A percentile compares a stretch with the other conserved stretches of the same genome.
Evolutionary conservation across 352 stramenopile species (phyloP).

Genomic region (Phytophthora syringae): DNA sequence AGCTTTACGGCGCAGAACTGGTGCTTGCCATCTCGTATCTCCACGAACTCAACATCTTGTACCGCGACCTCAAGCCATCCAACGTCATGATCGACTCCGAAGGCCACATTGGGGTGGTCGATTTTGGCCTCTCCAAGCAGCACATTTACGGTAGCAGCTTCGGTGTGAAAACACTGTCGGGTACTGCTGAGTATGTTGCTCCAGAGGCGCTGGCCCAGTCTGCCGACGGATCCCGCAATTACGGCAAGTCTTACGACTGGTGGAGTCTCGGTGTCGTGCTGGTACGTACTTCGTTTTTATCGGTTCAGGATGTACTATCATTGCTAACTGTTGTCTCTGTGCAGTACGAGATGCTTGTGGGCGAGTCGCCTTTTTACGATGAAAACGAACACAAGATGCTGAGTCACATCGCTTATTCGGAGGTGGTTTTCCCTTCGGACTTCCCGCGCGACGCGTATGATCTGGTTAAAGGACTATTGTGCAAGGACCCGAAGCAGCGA

Average conservation of each 20-base stretch:
- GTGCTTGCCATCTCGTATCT: conserved; percentile 90
- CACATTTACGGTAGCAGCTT: conserved; percentile 89
- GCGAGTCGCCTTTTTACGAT: conserved; percentile 89
- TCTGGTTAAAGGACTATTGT: conserved; percentile 74
- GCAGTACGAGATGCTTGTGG: conserved; percentile 90
- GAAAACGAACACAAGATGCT: conserved; percentile 92
- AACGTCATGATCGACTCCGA: conserved; percentile 92
- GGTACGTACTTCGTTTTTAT: conserved; percentile 47
- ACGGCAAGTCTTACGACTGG: conserved; percentile 91
- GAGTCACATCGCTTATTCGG: conserved; percentile 78
- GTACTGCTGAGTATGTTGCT: conserved; percentile 88
- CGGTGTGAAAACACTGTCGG: conserved; percentile 87
- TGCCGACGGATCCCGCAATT: conserved; percentile 80
- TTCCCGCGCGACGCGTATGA: conserved; percentile 82
- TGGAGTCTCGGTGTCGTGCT: conserved; percentile 90
- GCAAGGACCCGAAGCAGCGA: conserved; percentile 74
- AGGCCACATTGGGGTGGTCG: conserved; percentile 88
- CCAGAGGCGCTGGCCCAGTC: conserved; percentile 86
- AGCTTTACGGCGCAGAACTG: conserved; percentile 85
- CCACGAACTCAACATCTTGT: conserved; percentile 90
- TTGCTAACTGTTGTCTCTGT: conserved; percentile 22
- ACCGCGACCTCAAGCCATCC: conserved; percentile 88
- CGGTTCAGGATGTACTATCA: too few relatives aligned
- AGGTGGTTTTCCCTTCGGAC: conserved; percentile 76
- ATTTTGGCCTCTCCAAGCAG: conserved; percentile 90